Conservation (phyloP, 805 yeast species). For the Myxozyma sirexii region DNA sequence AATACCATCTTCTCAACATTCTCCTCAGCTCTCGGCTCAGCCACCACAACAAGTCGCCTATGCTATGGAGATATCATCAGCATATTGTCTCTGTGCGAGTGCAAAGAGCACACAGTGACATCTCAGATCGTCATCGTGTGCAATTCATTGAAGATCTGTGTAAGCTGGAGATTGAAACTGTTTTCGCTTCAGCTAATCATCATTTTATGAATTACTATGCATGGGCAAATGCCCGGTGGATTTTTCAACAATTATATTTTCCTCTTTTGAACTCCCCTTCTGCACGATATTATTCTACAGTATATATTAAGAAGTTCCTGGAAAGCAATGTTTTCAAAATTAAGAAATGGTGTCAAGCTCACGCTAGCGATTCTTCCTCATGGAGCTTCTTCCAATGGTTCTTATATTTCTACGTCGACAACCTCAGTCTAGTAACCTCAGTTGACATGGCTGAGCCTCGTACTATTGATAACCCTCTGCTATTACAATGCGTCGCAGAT, state of each 20-base stretch:
- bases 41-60: conserved; percentile 46
- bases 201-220: conserved; percentile 57
- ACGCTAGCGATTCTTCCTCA: conserved; percentile 34
- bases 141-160: conserved; percentile 18
- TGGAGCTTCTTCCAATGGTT: conserved; percentile 34
- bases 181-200: conserved; percentile 44
- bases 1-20: conserved; percentile 19
- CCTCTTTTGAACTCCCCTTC: conserved; percentile 8
- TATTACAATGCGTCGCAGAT: conserved; percentile 14
- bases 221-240: conserved; percentile 47
- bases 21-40: conserved; percentile 40
- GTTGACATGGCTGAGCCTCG: neutral
- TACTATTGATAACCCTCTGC: conserved; percentile 11
- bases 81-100: conserved; percentile 1
- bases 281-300: conserved; percentile 11
- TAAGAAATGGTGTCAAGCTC: conserved; percentile 33
- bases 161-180: conserved; percentile 35
- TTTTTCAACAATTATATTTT: conserved; percentile 20
- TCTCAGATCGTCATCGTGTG: conserved; percentile 4
- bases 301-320: conserved; percentile 4
- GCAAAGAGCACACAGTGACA: neutral
- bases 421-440: conserved; percentile 1
- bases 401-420: conserved; percentile 14
- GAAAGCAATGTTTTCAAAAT: conserved; percentile 15
- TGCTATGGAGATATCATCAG: conserved; percentile 46